These are phyloP conservation scores for Monosporozyma yasuniensis DNA, from an alignment of 805 yeast species.

Conservation along the genomic window DNA sequence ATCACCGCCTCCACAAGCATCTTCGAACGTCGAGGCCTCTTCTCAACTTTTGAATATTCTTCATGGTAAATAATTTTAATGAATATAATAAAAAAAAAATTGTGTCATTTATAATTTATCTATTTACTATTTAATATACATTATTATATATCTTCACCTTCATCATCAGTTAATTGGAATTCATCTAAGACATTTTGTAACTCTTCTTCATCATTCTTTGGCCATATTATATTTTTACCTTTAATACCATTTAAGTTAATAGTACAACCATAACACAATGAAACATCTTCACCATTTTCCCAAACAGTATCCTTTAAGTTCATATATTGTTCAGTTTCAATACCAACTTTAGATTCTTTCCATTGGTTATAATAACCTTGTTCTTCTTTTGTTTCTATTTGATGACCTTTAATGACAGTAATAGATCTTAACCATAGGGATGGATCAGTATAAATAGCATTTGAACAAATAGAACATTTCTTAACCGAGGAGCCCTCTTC, in stretches of 20 bases:
- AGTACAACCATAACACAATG: conserved; percentile 71
- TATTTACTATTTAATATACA: not conserved
- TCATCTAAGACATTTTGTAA: conserved; percentile 38
- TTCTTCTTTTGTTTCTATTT: conserved; percentile 39
- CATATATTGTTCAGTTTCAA: conserved; percentile 12
- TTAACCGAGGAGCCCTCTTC: conserved; percentile 6
- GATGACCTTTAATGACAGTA: conserved; percentile 50
- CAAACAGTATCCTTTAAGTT: conserved; percentile 16
- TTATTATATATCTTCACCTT: conserved; percentile 6
- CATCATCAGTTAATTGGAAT: conserved; percentile 37
- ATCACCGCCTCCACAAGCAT: no score
- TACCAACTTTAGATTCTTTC: conserved; percentile 22
- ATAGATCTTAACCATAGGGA: conserved; percentile 59
- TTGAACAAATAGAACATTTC: conserved; percentile 52
- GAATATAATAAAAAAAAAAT: not conserved
- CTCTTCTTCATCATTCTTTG: conserved; percentile 24
- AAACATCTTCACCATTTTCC: conserved; percentile 13
- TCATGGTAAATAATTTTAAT: conserved; percentile 8
- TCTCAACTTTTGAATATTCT: conserved; percentile 21
- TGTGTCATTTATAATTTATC: not conserved
- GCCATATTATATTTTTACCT: conserved; percentile 34
- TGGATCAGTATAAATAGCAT: conserved; percentile 47
- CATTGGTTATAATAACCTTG: conserved; percentile 29
- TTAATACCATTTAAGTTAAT: conserved; percentile 45
- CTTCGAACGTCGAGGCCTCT: conserved; percentile 9